Evolutionary conservation across 2,329 filamentous ascomycete genomes (phyloP), one percentile per base, ranked within the genome.

Genomic region (Botryotinia narcissicola): DNA sequence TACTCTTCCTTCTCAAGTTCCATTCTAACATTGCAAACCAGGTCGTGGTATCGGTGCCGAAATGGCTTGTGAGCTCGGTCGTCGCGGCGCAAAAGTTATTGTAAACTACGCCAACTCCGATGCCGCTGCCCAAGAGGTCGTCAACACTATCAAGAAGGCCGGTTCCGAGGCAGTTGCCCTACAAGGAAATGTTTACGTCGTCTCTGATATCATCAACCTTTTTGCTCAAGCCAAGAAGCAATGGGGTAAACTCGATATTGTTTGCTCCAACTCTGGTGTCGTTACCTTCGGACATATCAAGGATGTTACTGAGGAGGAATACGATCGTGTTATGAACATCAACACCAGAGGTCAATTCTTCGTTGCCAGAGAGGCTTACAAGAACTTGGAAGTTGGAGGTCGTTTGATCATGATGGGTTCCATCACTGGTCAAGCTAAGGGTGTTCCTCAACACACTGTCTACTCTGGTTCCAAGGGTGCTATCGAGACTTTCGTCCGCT

Each of bases 401-500:
- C 87, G 92, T 62, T 87, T 95, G 78, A 91, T 94, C 82, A 85
- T 94, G 76, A 94, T 92, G 89, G 89, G 87, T 44, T 59, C 91
- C 88, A 93, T 93, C 81, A 91, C 91, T 0, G 82, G 91, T 81
- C 82, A 91, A 84, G 91, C 83, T 73, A 87, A 89, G 81, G 90
- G 88, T 67, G 90, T 94, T 29, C 90, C 90, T 75, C 88, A 90
- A 80, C 92, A 94, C 81, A 86, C 90, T 22, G 86, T 94, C 66
- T 94, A 94, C 85, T 92, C 91, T 35, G 91, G 89, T 22, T 89
- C 86, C 82, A 94, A 94, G 86, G 92, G 91, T 78, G 89, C 92
- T 54, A 90, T 94, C 75, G 92, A 93, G 83, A 91, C 91, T 18
- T 93, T 94, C 82, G 91, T 92, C 77, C 91, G 92, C 81, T 90